These are phyloP conservation scores for Linaria vulgaris DNA, from an alignment of 257 asterid species.

Conservation along the genomic window DNA sequence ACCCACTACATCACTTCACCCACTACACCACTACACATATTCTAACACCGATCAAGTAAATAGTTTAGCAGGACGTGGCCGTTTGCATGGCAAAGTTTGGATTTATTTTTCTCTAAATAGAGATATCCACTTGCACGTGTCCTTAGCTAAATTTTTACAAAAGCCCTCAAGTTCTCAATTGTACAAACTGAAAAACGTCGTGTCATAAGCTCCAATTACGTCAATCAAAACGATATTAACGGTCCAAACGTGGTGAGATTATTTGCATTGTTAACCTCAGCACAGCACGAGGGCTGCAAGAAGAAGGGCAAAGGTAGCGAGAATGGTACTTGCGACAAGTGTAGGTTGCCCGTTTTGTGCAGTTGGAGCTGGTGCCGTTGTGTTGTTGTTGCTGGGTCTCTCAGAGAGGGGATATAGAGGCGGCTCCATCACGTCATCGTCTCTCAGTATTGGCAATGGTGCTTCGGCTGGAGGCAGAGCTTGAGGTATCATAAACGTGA, in stretches of 20 bases:
- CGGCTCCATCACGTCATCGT: slow-evolving; percentile 52
- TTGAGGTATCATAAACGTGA: slow-evolving; percentile 29
- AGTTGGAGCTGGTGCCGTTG: slow-evolving; percentile 41
- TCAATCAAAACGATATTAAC: slow-evolving; percentile 25
- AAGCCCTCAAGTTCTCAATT: slow-evolving; percentile 13
- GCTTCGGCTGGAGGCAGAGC: slow-evolving; percentile 72
- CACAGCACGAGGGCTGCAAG: slow-evolving; percentile 38
- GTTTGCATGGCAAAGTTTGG: no score
- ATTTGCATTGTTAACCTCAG: slow-evolving; percentile 24
- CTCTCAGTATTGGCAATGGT: slow-evolving; percentile 60
- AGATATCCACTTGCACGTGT: no score
- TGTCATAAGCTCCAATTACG: slow-evolving; percentile 11
- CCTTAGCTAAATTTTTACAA: no score
- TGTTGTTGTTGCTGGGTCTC: slow-evolving; percentile 29
- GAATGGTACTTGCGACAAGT: slow-evolving; percentile 40
- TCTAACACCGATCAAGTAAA: no score
- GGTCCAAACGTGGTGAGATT: slow-evolving; percentile 6
- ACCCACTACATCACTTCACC: no score
- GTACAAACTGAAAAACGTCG: slow-evolving; percentile 7
- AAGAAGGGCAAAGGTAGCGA: slow-evolving; percentile 41
- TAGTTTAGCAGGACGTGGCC: no score
- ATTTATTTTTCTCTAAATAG: no score
- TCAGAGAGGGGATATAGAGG: slow-evolving; percentile 63
- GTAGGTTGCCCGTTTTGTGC: slow-evolving; percentile 52
- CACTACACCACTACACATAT: no score